These are phyloP conservation scores for Calonectria fujianensis DNA, from an alignment of 2,329 filamentous ascomycete species.

Conservation along the genomic window DNA sequence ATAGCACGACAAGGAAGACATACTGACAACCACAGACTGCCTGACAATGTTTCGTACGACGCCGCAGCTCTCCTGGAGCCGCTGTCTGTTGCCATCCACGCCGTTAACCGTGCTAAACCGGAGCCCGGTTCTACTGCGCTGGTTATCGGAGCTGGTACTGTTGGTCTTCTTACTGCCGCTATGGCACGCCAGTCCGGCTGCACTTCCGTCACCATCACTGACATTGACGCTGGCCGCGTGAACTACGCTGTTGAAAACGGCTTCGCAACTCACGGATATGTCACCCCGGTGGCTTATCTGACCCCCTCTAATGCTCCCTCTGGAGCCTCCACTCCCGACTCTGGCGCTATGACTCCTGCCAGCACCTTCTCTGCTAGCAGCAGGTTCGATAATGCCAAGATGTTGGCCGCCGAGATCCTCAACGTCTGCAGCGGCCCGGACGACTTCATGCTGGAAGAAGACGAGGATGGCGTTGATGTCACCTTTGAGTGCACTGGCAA, in stretches of 20 bases:
- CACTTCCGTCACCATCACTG: constrained; percentile 75
- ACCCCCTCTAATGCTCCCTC: constrained; percentile 67
- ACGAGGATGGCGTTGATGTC: constrained; percentile 80
- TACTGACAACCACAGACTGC: constrained; percentile 66
- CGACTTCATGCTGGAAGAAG: constrained; percentile 68
- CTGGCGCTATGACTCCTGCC: constrained; percentile 64
- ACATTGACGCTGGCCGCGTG: constrained; percentile 76
- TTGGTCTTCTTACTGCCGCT: constrained; percentile 77
- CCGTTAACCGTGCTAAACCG: constrained; percentile 73
- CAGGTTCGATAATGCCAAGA: constrained; percentile 71
- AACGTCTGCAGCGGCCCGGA: constrained; percentile 59
- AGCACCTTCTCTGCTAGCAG: constrained; percentile 68
- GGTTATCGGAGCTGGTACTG: constrained; percentile 79
- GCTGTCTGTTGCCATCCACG: constrained; percentile 77
- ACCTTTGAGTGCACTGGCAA: constrained; percentile 88
- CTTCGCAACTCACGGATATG: constrained; percentile 76
- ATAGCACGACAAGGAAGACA: not conserved
- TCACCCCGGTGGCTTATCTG: constrained; percentile 68
- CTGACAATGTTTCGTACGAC: constrained; percentile 75
- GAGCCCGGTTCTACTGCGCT: constrained; percentile 73
- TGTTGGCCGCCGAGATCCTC: constrained; percentile 70
- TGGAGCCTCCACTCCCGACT: constrained; percentile 68
- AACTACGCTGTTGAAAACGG: constrained; percentile 75
- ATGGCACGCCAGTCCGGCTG: constrained; percentile 78
- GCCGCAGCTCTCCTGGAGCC: constrained; percentile 77